Base-by-base conservation (phyloP, 805 yeast genomes). In the Candida oleophila region DNA sequence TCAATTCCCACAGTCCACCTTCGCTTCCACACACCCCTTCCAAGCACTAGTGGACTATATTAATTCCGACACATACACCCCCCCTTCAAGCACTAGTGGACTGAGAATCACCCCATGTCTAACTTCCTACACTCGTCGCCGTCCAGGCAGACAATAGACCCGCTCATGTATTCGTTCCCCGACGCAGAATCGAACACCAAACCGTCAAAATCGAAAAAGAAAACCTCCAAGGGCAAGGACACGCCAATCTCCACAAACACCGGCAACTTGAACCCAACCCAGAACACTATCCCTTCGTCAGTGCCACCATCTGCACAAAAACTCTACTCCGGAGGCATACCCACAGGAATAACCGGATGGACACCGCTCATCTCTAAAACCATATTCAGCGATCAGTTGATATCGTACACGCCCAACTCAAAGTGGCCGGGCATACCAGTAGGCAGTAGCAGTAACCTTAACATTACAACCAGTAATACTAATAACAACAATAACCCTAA, bases 361-460 rank as follows among this genome's bases (percentile, higher is more conserved):
- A 71, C 77, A 7, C 77, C 77, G 18, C 52, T 70, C 20, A 67
- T 71, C 4, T 60, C 69, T 2, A 68, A 69, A 37, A 69, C 74
- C 4, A 54, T 67, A 45, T 61, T 51, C 47, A 66, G 61, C 45
- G 76, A 71, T 37, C 66, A 62, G 43, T 48, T 68, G 22, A 48
- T 64, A 35, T 57, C 66, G 15, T 61, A 61, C 49, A 59, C 72
- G 16, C 76, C 77, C 11, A 64, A 65, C 51, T 56, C 59, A 33
- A 64, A 57, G 46, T 58, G 49, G 49, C 19, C 50, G 25, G 15
- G 22, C 8, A 16, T 15, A 16, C 39, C 14, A 20, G 14, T 36
- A 9, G 42, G 42, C 8, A 18, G 20, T 14, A 34, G 38, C 20
- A 21, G 40, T 12, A 19, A 14, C 14, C 20, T 14, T 14, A 25